These are phyloP conservation scores for Trichoderma endophyticum DNA, from an alignment of 2,329 filamentous ascomycete genomes.

Conservation along the genomic window DNA sequence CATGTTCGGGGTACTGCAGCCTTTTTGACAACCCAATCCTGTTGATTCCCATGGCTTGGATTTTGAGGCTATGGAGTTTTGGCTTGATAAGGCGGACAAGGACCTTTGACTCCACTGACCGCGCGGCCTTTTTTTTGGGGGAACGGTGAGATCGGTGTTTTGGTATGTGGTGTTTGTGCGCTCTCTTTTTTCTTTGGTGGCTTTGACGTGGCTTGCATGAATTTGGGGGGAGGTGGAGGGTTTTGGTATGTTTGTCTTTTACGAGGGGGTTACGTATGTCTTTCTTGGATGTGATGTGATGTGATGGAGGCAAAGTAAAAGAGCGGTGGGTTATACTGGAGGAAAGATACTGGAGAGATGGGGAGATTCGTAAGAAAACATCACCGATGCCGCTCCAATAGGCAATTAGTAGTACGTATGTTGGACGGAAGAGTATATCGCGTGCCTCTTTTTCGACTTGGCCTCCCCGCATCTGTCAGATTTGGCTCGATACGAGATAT, in stretches of 20 bases:
- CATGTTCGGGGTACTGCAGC: background rate
- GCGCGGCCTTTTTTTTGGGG: background rate
- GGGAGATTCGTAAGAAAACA: background rate
- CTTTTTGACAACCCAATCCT: background rate
- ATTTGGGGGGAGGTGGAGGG: background rate
- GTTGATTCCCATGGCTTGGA: background rate
- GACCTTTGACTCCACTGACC: background rate
- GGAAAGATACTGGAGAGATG: background rate
- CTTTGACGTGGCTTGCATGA: conserved; percentile 8
- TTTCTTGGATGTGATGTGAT: background rate
- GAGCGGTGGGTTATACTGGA: too few relatives aligned
- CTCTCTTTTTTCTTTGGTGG: background rate
- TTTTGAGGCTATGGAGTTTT: background rate
- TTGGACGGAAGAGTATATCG: background rate
- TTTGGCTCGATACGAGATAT: background rate
- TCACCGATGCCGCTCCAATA: background rate
- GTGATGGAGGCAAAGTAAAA: too few relatives aligned
- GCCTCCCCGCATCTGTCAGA: background rate
- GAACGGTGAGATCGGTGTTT: background rate
- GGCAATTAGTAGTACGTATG: background rate
- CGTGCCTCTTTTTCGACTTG: background rate
- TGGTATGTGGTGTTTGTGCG: background rate
- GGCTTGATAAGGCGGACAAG: background rate
- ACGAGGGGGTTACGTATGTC: conserved; percentile 5
- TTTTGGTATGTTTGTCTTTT: background rate